Base-by-base conservation (phyloP, 2,329 filamentous ascomycete genomes). In the Cercospora sesami region DNA sequence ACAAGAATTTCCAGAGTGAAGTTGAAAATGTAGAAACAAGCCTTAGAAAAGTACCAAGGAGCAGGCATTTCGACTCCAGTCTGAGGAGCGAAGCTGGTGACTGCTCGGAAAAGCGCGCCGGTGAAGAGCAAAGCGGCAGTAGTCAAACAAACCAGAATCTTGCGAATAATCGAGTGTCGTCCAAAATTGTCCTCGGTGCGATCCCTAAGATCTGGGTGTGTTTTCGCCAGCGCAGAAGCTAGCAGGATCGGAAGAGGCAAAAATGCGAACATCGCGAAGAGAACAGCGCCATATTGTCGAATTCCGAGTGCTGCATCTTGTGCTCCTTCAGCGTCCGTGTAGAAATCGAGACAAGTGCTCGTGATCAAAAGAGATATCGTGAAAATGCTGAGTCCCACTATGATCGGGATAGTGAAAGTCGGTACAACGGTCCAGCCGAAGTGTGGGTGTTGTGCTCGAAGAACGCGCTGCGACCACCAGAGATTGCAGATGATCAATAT, bases 11-110 rank as follows among this genome's bases (percentile, higher is more conserved):
- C 93, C 42, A 94, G 83, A 16, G 81, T 82, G 76, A 91, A 96
- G 80, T 92, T 91, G 82, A 95, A 91, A 75, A 88, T 80, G 81
- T 95, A 96, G 82, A 93, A 96, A 74, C 86, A 87, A 1, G 88
- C 86, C 77, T 90, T 91, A 75, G 82, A 82, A 74, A 92, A 86
- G 77, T 89, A 94, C 85, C 89, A 91, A 5, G 89, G 89, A 1
- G 91, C 88, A 55, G 81, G 65, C 75, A 73, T 3, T 83, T 86
- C 57, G n/a, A 42, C 23, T 10, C 67, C 45, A 6, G 66, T 62
- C 31, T 67, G 39, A 1, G 81, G 80, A 65, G 82, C 82, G 78
- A 85, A 92, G 30, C 76, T 80, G 0, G 86, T 86, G 16, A 85
- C 90, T 31, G 86, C 83, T 39, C 92, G 86, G 80, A 92, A 94